Percentiles rank a stretch among this genome's conserved stretches.
Evolutionary conservation across 352 stramenopile species (phyloP).

Genomic region (Globisporangium paroecandrum): DNA sequence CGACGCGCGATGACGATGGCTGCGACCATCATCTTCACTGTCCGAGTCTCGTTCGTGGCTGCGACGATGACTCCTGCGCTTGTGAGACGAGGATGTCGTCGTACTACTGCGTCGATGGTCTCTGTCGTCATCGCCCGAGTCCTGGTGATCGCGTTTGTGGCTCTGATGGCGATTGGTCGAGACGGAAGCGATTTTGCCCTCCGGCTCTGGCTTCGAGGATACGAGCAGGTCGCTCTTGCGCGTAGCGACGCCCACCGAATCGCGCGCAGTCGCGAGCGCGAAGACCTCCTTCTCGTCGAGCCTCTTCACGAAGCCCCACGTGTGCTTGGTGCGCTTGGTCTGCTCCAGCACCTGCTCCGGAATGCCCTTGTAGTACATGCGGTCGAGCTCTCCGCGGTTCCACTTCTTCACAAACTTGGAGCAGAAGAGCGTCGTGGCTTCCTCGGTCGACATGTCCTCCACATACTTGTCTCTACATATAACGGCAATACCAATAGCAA

Average conservation of each 20-base stretch:
- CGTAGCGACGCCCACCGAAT: slow-evolving; percentile 69
- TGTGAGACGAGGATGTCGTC: neutral
- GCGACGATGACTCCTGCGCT: neutral
- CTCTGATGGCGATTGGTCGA: neutral
- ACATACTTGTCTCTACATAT: slow-evolving; percentile 51
- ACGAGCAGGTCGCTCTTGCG: slow-evolving; percentile 47
- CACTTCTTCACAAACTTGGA: slow-evolving; percentile 58
- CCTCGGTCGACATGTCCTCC: slow-evolving; percentile 62
- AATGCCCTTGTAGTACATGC: slow-evolving; percentile 68
- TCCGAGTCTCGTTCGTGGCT: slow-evolving; percentile 20
- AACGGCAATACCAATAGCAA: slow-evolving; percentile 4
- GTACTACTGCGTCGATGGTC: neutral
- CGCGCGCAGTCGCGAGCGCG: slow-evolving; percentile 54
- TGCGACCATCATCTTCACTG: slow-evolving; percentile 16
- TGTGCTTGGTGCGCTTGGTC: slow-evolving; percentile 66
- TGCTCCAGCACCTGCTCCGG: slow-evolving; percentile 61
- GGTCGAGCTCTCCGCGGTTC: slow-evolving; percentile 50
- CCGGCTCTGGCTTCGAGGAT: neutral
- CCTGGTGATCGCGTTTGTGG: neutral
- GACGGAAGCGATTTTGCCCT: neutral
- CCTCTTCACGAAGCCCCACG: slow-evolving; percentile 59
- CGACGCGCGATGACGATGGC: slow-evolving; percentile 14
- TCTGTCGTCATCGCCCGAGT: neutral
- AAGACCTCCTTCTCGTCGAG: slow-evolving; percentile 62
- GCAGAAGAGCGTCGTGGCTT: slow-evolving; percentile 49